These are phyloP conservation scores for Aspergillus baeticus DNA, from an alignment of 495 filamentous ascomycete genomes.

Conservation along the genomic window DNA sequence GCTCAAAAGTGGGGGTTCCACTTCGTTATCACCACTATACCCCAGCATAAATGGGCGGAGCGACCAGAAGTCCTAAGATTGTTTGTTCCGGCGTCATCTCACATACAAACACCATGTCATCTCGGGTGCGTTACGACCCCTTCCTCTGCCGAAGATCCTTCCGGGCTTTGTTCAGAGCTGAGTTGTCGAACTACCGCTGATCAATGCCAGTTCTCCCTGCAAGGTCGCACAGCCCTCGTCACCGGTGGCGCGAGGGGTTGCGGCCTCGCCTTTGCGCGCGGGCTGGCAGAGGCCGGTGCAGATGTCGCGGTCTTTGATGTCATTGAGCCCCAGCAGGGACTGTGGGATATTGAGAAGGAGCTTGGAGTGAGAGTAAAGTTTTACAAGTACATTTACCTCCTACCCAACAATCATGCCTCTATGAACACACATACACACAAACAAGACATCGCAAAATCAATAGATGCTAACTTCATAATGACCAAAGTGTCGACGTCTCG, in stretches of 20 bases:
- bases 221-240: conserved; percentile 69
- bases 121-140: too few relatives aligned
- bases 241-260: conserved; percentile 84
- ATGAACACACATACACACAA: too few relatives aligned
- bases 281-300: conserved; percentile 80
- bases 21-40: too few relatives aligned
- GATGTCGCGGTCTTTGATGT: conserved; percentile 69
- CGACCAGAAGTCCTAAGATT: too few relatives aligned
- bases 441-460: too few relatives aligned
- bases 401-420: background rate
- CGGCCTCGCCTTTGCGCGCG: conserved; percentile 73
- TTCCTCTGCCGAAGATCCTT: too few relatives aligned
- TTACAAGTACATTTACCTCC: conserved; percentile 50
- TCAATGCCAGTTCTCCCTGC: conserved; percentile 35
- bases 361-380: conserved; percentile 35
- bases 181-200: too few relatives aligned
- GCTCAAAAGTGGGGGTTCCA: too few relatives aligned
- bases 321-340: conserved; percentile 28
- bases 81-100: too few relatives aligned
- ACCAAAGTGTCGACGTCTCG: conserved; percentile 62
- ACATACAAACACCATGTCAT: too few relatives aligned
- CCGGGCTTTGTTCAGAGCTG: background rate
- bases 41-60: too few relatives aligned
- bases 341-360: conserved; percentile 31
- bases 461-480: too few relatives aligned